Conservation (phyloP, 805 yeast genomes). For the Huiozyma sinensis region DNA sequence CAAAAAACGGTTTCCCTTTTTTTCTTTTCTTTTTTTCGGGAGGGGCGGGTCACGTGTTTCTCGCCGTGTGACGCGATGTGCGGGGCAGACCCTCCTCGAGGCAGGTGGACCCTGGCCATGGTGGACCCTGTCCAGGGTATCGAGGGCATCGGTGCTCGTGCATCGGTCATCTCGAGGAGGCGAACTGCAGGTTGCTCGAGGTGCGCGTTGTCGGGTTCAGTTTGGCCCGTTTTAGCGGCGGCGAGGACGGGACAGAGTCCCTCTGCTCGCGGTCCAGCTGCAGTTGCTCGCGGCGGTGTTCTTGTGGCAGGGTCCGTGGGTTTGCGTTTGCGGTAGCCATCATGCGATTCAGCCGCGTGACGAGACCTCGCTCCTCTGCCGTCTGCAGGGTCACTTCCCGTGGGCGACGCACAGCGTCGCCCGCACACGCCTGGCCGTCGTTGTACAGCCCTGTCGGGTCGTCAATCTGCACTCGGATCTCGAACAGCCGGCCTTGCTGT, state of each 20-base stretch:
- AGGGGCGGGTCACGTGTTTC: no score
- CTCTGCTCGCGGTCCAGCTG: no score
- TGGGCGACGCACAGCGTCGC: constrained; percentile 12
- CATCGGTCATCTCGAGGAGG: not conserved
- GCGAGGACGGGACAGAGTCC: no score
- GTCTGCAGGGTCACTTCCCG: constrained; percentile 16
- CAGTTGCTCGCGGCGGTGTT: not conserved
- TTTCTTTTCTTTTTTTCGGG: no score
- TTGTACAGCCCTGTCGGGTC: constrained; percentile 58
- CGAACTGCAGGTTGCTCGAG: constrained; percentile 2
- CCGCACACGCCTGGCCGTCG: constrained; percentile 29
- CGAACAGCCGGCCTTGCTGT: constrained; percentile 21
- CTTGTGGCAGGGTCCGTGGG: not conserved
- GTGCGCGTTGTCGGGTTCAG: constrained; percentile 12
- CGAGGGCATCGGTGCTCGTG: no score
- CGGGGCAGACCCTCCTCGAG: no score
- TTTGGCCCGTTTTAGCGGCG: constrained; percentile 21
- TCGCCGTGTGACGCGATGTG: no score
- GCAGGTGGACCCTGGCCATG: no score
- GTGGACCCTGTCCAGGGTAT: no score
- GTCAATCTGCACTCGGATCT: constrained; percentile 38
- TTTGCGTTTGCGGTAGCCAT: not conserved
- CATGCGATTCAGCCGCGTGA: not conserved
- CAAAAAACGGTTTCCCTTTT: no score
- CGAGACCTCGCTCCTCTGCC: constrained; percentile 1